Base-by-base conservation (phyloP, 805 yeast species). In the Dipodascopsis tothii region DNA sequence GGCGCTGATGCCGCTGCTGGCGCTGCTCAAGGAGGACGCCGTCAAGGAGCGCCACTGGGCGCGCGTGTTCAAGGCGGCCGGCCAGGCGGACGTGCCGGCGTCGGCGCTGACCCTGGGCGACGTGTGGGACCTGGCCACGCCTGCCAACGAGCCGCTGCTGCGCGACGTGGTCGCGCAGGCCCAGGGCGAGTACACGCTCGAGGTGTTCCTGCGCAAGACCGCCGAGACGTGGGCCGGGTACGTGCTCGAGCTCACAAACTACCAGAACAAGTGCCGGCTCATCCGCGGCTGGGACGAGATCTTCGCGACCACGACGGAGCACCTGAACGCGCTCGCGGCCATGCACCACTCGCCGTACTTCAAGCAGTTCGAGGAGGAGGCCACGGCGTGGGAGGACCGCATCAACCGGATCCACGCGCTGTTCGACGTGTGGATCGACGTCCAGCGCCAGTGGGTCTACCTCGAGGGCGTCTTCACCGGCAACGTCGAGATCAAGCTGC, bases 371-470 rank as follows among this genome's bases (percentile, higher is more conserved):
- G 84, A 80, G 43, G 74, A 72, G 37, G 77, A 74, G 5, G 72
- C 80, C 0, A 45, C 58, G 5, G 68, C 65, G 1, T 69, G 85
- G 68, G 87, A 81, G 50, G 66, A 65, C 0, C 73, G 69, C 43
- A 57, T 90, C n/a, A 73, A 71, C 37, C 54, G 58, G 0, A 53
- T 85, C 1, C 71, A 70, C 35, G 64, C 66, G 1, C 57, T 84
- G 1, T 66, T 84, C 27, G 84, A 79, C 49, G 56, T 62, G 0
- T 87, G 95, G 94, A 71, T 82, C 21, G 95, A 85, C 27, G 83
- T 79, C 1, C 97, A 90, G 60, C 67, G 81, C n/a, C 84, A 81
- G 55, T 88, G 95, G 94, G 75, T 84, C 1, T 86, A 90, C 58
- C 67, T 88, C 19, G 80, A 77, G 50, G 95, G 95, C 2, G 77